Evolutionary conservation across 257 asterid genomes (phyloP).

Genomic region (Cinchona pubescens): DNA sequence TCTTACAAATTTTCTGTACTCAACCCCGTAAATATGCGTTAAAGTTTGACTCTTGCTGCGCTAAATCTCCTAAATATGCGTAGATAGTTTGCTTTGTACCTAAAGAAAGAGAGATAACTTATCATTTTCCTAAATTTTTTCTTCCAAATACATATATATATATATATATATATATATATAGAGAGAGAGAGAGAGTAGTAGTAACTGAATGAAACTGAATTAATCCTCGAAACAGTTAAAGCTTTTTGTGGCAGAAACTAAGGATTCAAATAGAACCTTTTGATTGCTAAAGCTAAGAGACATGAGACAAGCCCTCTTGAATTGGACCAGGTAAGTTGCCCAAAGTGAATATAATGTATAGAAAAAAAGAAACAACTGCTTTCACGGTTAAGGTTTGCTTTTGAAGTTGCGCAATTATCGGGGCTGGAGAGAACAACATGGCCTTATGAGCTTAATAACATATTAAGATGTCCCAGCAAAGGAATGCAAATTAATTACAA

Average conservation of each 20-base stretch:
- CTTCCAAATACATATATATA: too few relatives aligned
- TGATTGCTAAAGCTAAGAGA: conserved; percentile 1
- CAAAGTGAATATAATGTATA: neutral
- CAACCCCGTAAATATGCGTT: too few relatives aligned
- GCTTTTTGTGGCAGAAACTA: conserved; percentile 18
- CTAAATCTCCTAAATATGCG: too few relatives aligned
- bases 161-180: too few relatives aligned
- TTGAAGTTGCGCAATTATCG: conserved; percentile 9
- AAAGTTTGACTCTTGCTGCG: too few relatives aligned
- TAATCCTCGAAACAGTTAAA: neutral
- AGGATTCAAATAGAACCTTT: conserved; percentile 8
- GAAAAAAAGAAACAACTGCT: neutral
- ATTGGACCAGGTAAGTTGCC: conserved; percentile 7
- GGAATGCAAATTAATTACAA: neutral
- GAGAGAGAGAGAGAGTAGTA: too few relatives aligned
- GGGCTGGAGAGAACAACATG: neutral
- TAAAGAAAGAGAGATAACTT: too few relatives aligned
- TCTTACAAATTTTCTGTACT: too few relatives aligned
- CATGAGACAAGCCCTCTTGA: neutral
- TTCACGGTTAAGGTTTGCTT: neutral
- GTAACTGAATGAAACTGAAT: neutral
- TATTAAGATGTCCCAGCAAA: neutral
- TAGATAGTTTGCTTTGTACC: too few relatives aligned
- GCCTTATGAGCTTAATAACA: neutral
- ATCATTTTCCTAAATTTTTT: too few relatives aligned